Conservation (phyloP, 371 early-diverging fungal species). For the Mucor racemosus region DNA sequence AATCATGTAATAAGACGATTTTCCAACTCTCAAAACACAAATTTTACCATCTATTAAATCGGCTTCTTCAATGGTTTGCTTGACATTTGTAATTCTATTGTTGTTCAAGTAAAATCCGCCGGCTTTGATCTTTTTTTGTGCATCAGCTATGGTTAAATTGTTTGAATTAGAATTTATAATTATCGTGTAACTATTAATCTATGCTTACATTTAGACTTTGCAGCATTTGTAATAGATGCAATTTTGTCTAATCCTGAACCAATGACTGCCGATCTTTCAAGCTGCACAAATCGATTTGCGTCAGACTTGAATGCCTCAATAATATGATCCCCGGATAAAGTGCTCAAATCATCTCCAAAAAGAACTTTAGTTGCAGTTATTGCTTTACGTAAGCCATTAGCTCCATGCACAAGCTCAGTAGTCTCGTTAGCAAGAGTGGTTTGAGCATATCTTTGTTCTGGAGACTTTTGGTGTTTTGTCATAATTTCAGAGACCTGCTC, state of each 20-base stretch:
- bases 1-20: slow-evolving; percentile 62
- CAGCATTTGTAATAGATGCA: slow-evolving; percentile 64
- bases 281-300: slow-evolving; percentile 50
- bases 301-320: slow-evolving; percentile 76
- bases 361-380: slow-evolving; percentile 72
- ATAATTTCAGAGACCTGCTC: slow-evolving; percentile 66
- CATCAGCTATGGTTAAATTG: slow-evolving; percentile 59
- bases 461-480: slow-evolving; percentile 60
- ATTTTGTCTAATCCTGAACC: slow-evolving; percentile 61
- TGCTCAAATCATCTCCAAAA: slow-evolving; percentile 61
- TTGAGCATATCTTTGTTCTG: slow-evolving; percentile 79
- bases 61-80: slow-evolving; percentile 40
- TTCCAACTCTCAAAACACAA: slow-evolving; percentile 64
- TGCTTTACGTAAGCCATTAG: slow-evolving; percentile 63
- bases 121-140: slow-evolving; percentile 71
- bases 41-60: slow-evolving; percentile 64
- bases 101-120: slow-evolving; percentile 84
- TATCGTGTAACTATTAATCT: background rate
- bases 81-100: slow-evolving; percentile 50
- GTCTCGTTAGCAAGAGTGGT: slow-evolving; percentile 79
- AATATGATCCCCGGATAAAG: slow-evolving; percentile 61
- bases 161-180: background rate
- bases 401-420: slow-evolving; percentile 90
- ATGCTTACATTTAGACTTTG: slow-evolving; percentile 71
- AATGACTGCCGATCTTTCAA: slow-evolving; percentile 45